Evolutionary conservation across 352 stramenopile genomes (phyloP), one percentile per base, ranked within the genome.

Genomic region (Blastocystis hominis): DNA sequence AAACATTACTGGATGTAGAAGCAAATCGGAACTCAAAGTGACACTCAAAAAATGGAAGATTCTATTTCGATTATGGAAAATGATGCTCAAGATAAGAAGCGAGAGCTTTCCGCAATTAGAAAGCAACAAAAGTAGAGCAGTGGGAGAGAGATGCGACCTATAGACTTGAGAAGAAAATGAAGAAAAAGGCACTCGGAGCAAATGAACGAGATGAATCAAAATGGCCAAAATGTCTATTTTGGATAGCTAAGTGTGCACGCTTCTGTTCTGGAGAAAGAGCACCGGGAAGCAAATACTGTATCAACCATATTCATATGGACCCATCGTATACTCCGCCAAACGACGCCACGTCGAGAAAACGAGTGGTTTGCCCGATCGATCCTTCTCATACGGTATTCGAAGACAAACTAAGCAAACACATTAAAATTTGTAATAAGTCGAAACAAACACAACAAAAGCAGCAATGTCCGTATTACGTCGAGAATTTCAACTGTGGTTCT

Each of bases 361-460:
- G 77, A 30, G 77, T 87, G 15, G 47, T 64, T 17, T 87, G 77
- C n/a, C 77, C 77, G 15, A 63, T 87, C 10, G 77, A 87, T 59
- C 77, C 77, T 53, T 87, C 77, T 17, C 77, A 87, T 59, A 78
- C 77, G 13, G 77, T 87, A n/a, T 87, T 68, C 53, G 77, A 87
- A 55, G 62, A 87, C 40, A 53, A 44, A 15, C 36, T 87, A 10
- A 47, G n/a, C 20, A 87, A 87, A 47, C 77, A 87, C n/a, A 78
- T 87, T 20, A 61, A 64, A 66, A 44, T 87, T 24, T 87, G 77
- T 24, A 87, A 87, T 34, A 87, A 87, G 36, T 47, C 46, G 20
- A 87, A 87, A 34, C 30, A 47, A 34, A 64, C 66, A 9, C 20
- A 69, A 9, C 20, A 30, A 6, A 47, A 69, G 53, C 46, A n/a